These are phyloP conservation scores for Cadophora malorum DNA, from an alignment of 2,329 filamentous ascomycete species.

Conservation along the genomic window DNA sequence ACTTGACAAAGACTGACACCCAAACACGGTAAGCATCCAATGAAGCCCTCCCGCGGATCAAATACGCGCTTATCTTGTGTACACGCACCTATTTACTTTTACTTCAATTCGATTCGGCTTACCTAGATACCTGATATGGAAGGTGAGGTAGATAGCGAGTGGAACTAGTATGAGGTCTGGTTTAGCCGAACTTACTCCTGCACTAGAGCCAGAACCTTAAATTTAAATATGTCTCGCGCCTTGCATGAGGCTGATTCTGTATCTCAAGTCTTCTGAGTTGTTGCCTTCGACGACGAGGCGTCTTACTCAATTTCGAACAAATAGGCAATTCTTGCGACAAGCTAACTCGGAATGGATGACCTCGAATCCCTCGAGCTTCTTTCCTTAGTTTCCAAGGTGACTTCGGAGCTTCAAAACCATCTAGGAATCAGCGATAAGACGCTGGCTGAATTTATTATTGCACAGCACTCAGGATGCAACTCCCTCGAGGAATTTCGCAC, in stretches of 20 bases:
- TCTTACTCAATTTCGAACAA: background rate
- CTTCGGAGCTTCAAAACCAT: constrained; percentile 93
- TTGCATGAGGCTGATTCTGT: background rate
- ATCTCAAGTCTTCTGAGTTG: background rate
- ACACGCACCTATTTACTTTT: too few relatives aligned
- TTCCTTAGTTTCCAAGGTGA: constrained; percentile 93
- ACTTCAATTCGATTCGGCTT: too few relatives aligned
- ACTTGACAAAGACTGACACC: too few relatives aligned
- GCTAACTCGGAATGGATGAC: constrained; percentile 55
- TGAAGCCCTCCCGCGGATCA: too few relatives aligned
- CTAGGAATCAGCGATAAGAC: constrained; percentile 92
- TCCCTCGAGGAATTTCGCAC: constrained; percentile 76
- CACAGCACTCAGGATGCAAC: constrained; percentile 79
- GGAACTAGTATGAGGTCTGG: too few relatives aligned
- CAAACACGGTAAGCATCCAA: too few relatives aligned
- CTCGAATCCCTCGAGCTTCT: constrained; percentile 89
- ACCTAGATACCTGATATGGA: too few relatives aligned
- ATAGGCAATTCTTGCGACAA: background rate
- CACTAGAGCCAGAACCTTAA: background rate
- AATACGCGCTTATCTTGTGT: too few relatives aligned
- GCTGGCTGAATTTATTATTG: constrained; percentile 94
- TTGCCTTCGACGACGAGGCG: background rate
- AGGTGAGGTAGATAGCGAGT: too few relatives aligned
- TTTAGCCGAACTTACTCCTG: background rate
- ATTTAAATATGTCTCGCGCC: background rate